These are phyloP conservation scores for Gleditsia sinensis DNA, from an alignment of 306 rosid genomes.

Conservation along the genomic window DNA sequence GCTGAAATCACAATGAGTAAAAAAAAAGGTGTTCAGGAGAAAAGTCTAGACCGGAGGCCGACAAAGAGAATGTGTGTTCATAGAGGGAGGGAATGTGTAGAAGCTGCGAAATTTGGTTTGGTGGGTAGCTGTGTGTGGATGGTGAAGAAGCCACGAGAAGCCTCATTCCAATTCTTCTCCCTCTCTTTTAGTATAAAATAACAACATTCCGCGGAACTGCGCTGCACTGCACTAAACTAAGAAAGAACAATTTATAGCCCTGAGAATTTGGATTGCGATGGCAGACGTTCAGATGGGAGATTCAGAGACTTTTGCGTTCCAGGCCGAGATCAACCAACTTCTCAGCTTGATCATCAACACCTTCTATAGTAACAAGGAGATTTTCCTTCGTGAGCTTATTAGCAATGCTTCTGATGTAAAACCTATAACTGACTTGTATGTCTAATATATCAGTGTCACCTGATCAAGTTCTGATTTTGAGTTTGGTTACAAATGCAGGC, in stretches of 20 bases:
- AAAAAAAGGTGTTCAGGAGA: too few relatives aligned
- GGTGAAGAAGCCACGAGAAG: conserved; percentile 8
- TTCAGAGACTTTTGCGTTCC: conserved; percentile 59
- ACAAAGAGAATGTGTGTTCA: too few relatives aligned
- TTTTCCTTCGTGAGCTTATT: conserved; percentile 63
- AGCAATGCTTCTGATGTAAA: conserved; percentile 65
- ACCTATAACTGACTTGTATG: background rate
- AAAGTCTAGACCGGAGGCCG: conserved; percentile 3
- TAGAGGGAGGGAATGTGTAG: background rate
- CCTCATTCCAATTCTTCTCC: background rate
- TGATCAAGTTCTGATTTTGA: background rate
- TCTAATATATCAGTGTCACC: too few relatives aligned
- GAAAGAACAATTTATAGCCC: too few relatives aligned
- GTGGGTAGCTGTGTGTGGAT: background rate
- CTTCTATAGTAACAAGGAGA: conserved; percentile 69
- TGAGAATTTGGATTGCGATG: background rate
- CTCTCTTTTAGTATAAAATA: background rate
- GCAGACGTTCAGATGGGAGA: conserved; percentile 56
- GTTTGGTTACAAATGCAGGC: conserved; percentile 38
- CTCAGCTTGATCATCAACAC: conserved; percentile 68
- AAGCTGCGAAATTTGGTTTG: background rate
- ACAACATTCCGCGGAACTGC: background rate
- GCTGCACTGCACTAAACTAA: too few relatives aligned
- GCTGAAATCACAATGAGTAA: too few relatives aligned
- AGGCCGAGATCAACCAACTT: conserved; percentile 66